Conservation (phyloP, 2,329 filamentous ascomycete genomes). For the Pleoardoris graminearum region DNA sequence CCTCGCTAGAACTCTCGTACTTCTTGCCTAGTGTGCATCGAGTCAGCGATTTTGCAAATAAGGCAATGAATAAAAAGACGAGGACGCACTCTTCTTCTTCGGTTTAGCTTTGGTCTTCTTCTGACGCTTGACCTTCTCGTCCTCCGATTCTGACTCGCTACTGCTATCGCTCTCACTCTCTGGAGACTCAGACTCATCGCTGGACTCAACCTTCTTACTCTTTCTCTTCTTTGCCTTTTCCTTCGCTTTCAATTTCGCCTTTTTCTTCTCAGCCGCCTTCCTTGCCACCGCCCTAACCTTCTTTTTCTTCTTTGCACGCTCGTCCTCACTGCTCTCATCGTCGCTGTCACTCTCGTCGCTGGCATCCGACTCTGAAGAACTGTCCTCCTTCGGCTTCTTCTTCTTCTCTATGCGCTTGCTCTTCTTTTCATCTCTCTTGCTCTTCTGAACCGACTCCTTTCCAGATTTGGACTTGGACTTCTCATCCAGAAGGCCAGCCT, state of each 20-base stretch:
- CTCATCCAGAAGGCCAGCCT: conserved; percentile 7
- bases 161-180: conserved; percentile 20
- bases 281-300: conserved; percentile 12
- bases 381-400: conserved; percentile 13
- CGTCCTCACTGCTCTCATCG: conserved; percentile 18
- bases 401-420: conserved; percentile 5
- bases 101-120: conserved; percentile 28
- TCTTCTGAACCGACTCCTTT: conserved; percentile 12
- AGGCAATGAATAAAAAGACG: not conserved
- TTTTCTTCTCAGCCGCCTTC: conserved; percentile 12
- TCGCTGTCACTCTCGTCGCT: conserved; percentile 23
- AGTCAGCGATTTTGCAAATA: too few species aligned
- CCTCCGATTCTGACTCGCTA: conserved; percentile 23
- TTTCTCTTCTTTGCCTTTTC: conserved; percentile 19
- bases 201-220: conserved; percentile 27
- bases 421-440: conserved; percentile 4
- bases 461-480: conserved; percentile 15
- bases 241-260: conserved; percentile 21
- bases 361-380: conserved; percentile 5
- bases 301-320: conserved; percentile 7
- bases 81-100: conserved; percentile 31
- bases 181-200: conserved; percentile 9
- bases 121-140: conserved; percentile 29
- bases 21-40: conserved; percentile 17
- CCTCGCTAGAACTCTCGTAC: conserved; percentile 19